Evolutionary conservation across 202 grass and related monocot species (phyloP), one percentile per base, ranked within the genome.

Genomic region (Brachypodium distachyon): DNA sequence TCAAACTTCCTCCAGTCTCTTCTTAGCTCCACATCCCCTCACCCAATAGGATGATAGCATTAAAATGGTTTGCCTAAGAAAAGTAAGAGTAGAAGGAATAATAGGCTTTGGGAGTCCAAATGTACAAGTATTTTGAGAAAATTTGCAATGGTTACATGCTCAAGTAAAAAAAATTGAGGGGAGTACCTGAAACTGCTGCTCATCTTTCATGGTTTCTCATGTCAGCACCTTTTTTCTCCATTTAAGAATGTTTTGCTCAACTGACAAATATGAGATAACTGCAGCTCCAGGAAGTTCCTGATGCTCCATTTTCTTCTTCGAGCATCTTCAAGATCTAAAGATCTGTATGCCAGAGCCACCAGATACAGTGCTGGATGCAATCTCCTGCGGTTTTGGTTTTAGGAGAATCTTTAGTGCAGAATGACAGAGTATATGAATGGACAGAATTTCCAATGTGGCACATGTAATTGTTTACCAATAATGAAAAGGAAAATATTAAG

Each of bases 341-440:
- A 94, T 88, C 95, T 88, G 61, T 98, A 98, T 49, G 95, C 89
- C 41, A 98, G 80, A 80, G 89, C 85, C 14, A 84, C 67, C 60
- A 98, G 88, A 77, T 94, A 98, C 82, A 98, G 84, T 56, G 91
- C 95, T 67, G 95, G 95, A 85, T 94, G 95, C 76, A 98, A 81
- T 82, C 91, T 98, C 91, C 95, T 98, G 87, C 56, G 84, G 70
- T 86, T 80, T 55, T 11, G 59, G 11, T 77, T 84, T 77, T 13
- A 72, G 39, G 2, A 73, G 4, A 47, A 39, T 62, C 27, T 73
- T 57, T 71, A 39, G 39, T 80, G 49, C 36, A 57, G 19, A 75
- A 62, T 42, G 7, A 54, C 0, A 14, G 13, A 27, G 54, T 37
- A 51, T 55, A 65, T 52, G 57, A 55, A 73, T 16, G 23, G n/a